These are phyloP conservation scores for Scenedesmus sp. DNA, from an alignment of 163 green algal species.

Conservation along the genomic window DNA sequence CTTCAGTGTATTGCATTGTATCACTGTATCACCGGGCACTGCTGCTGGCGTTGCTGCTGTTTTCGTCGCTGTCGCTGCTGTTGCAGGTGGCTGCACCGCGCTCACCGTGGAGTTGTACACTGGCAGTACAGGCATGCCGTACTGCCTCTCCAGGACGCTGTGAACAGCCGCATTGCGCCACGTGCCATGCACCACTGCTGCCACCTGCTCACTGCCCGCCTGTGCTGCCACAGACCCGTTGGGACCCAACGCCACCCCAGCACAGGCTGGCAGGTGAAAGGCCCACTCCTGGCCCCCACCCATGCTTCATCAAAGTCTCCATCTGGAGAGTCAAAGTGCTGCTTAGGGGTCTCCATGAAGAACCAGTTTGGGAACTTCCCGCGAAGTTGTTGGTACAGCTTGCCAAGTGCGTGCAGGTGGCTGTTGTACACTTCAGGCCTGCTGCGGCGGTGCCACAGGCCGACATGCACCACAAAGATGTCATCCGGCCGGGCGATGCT, in stretches of 20 bases:
- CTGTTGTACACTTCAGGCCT: conserved; percentile 13
- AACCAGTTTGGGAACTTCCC: conserved; percentile 34
- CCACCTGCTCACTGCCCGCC: background rate
- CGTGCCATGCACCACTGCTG: conserved; percentile 13
- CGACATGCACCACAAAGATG: conserved; percentile 39
- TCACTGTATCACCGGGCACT: too few species aligned
- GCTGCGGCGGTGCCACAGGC: conserved; percentile 45
- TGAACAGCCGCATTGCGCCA: conserved; percentile 41
- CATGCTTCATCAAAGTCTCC: conserved; percentile 43
- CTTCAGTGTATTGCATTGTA: too few species aligned
- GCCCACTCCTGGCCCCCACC: conserved; percentile 23
- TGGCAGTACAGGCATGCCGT: conserved; percentile 37
- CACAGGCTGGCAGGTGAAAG: conserved; percentile 33
- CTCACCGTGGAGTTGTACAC: conserved; percentile 49
- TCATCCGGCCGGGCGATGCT: background rate
- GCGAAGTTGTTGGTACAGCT: background rate
- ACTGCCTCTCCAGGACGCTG: background rate
- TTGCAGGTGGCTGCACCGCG: background rate
- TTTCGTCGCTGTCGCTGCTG: background rate
- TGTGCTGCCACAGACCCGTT: background rate
- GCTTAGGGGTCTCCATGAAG: conserved; percentile 55
- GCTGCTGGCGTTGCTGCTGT: background rate
- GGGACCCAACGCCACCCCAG: background rate
- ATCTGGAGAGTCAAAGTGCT: conserved; percentile 56
- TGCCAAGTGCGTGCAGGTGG: conserved; percentile 40